phyloP scores from a whole-genome alignment of 306 rosid species.

The Glycine soja region DNA sequence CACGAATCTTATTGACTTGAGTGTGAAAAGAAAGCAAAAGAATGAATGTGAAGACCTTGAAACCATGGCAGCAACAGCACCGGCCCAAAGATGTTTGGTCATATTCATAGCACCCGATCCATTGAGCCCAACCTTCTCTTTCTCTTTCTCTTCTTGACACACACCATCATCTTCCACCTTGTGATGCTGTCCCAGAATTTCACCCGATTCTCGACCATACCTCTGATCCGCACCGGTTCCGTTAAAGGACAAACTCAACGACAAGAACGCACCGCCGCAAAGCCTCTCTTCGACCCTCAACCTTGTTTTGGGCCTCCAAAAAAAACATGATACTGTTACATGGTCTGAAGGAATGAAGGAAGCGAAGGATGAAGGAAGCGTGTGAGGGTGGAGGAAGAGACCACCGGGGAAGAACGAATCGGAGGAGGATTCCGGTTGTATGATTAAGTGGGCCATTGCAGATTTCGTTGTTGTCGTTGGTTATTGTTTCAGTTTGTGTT shows the following conservation, averaged over 20 bases:
- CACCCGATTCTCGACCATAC: slow-evolving; percentile 59
- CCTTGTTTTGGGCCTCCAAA: slow-evolving; percentile 36
- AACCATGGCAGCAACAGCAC: slow-evolving; percentile 95
- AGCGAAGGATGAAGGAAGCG: slow-evolving; percentile 61
- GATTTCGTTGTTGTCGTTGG: too few species aligned
- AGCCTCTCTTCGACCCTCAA: slow-evolving; percentile 37
- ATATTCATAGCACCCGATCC: slow-evolving; percentile 75
- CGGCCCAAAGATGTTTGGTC: slow-evolving; percentile 92
- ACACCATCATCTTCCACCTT: not conserved
- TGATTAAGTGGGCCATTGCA: slow-evolving; percentile 47
- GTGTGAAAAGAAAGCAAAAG: too few species aligned
- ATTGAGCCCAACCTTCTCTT: slow-evolving; percentile 49
- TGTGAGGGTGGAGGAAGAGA: slow-evolving; percentile 66
- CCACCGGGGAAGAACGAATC: slow-evolving; percentile 69
- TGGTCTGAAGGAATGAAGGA: slow-evolving; percentile 42
- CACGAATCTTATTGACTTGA: too few species aligned
- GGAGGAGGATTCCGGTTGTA: slow-evolving; percentile 54
- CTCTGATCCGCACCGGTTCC: slow-evolving; percentile 55
- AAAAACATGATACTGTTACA: slow-evolving; percentile 42
- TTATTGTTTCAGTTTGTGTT: not conserved
- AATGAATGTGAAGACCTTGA: slow-evolving; percentile 58
- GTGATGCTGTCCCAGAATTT: slow-evolving; percentile 54
- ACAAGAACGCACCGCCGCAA: slow-evolving; percentile 55
- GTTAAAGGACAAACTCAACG: slow-evolving; percentile 77
- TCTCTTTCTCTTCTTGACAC: slow-evolving; percentile 37